These are phyloP conservation scores for Myriosclerotinia curreyana DNA, from an alignment of 2,329 filamentous ascomycete species.

Conservation along the genomic window DNA sequence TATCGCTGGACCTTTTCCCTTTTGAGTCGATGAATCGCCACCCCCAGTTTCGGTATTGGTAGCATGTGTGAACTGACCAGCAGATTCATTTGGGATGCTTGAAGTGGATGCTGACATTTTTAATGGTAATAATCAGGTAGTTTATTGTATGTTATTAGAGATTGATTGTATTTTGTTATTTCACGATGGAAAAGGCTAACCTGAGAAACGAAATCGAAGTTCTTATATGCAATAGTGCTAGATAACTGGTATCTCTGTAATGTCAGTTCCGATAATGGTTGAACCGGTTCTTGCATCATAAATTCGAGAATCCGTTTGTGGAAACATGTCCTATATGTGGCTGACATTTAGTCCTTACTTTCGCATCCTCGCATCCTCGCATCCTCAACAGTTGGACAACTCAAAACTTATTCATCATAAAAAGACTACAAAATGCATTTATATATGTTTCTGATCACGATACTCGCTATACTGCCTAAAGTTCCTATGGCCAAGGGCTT, in stretches of 20 bases:
- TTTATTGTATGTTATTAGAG: background rate
- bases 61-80: background rate
- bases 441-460: background rate
- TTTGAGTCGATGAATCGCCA: background rate
- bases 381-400: no score
- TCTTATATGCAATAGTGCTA: background rate
- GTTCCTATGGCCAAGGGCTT: background rate
- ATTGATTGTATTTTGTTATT: background rate
- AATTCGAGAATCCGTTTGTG: no score
- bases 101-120: background rate
- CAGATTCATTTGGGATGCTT: background rate
- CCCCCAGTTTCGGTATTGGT: background rate
- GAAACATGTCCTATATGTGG: no score
- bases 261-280: background rate
- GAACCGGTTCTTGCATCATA: background rate
- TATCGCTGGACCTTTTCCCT: no score
- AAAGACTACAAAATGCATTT: constrained; percentile 7
- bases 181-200: background rate
- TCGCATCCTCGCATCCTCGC: background rate
- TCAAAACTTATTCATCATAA: background rate
- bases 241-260: background rate
- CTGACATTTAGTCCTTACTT: background rate
- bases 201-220: background rate
- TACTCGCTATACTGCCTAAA: background rate
- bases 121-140: background rate